Evolutionary conservation across 805 yeast genomes (phyloP), one percentile per base, ranked within the genome.

Genomic region (Candida maesae): DNA sequence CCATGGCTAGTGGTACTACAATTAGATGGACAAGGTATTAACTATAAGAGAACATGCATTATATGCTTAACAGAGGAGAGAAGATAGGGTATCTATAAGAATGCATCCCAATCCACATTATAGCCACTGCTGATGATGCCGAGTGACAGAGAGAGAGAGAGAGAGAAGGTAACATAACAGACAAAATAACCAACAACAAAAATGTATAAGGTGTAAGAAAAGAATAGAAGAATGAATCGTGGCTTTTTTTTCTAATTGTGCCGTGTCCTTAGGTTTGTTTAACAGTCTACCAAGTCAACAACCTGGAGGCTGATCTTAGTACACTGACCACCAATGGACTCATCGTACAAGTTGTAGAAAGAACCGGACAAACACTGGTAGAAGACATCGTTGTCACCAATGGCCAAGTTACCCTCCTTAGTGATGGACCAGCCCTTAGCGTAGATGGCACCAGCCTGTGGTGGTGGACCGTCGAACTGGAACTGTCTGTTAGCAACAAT

Each of bases 391-490:
- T 63, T 58, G 54, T 67, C 63, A 65, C 88, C 89, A 48, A 82
- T 64, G 23, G 86, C 86, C 56, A 82, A 73, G 68, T 67, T 59
- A 62, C 76, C 77, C 14, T 73, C 81, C 46, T 72, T 73, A 38
- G 70, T 63, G 47, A 68, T 59, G 32, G 71, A 60, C 86, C 86
- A 79, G 51, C 86, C 85, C 42, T 74, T 78, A 53, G 86, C 84
- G 60, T 75, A 78, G 60, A 79, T 73, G 44, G 84, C 73, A 64
- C 84, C 85, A 24, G 84, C 86, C 71, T 83, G 91, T 58, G 90
- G 89, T 67, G 86, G 84, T 47, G 88, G 88, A 59, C 90, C 90
- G 62, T 83, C 91, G 58, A 83, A 83, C 70, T 83, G 91, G 76
- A 83, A 83, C 70, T 83, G 91, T 71, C 84, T 74, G 79, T 82